A percentile compares a stretch with the other conserved stretches of the same genome.
Evolutionary conservation across 2,329 filamentous ascomycete genomes (phyloP).

Genomic region (Chrysoporthe cubensis): DNA sequence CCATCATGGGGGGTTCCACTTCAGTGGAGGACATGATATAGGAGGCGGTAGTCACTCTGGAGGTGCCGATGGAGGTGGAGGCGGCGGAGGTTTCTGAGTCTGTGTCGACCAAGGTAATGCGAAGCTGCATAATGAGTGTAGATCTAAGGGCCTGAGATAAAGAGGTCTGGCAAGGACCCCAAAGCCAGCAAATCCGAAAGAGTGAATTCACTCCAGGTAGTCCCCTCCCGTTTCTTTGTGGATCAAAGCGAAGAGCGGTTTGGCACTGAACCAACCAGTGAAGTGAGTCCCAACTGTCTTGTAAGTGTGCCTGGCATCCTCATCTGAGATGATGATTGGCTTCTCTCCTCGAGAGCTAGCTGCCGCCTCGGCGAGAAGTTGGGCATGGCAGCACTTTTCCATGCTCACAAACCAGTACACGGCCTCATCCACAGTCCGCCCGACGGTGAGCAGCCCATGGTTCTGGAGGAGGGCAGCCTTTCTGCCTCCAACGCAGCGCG

Average conservation of each 20-base stretch:
- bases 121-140: not conserved
- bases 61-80: conserved; percentile 8
- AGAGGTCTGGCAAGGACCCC: not conserved
- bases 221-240: conserved; percentile 28
- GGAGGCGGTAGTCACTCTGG: conserved; percentile 2
- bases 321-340: conserved; percentile 69
- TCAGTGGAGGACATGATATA: conserved; percentile 3
- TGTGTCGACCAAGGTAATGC: too few relatives aligned
- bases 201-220: conserved; percentile 16
- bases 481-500: conserved; percentile 48
- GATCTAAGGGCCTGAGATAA: not conserved
- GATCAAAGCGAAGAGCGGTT: conserved; percentile 69
- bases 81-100: not conserved
- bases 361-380: conserved; percentile 61
- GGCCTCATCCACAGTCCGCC: conserved; percentile 52
- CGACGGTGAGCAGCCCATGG: conserved; percentile 58
- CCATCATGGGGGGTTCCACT: conserved; percentile 7
- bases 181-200: not conserved
- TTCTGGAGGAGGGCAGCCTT: conserved; percentile 60
- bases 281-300: conserved; percentile 63
- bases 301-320: conserved; percentile 70
- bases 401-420: conserved; percentile 59
- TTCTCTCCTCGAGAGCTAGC: conserved; percentile 63
- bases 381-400: conserved; percentile 52
- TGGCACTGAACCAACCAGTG: conserved; percentile 73